Conservation (phyloP, 164 flowering plant species). For the Vitis labrusca region DNA sequence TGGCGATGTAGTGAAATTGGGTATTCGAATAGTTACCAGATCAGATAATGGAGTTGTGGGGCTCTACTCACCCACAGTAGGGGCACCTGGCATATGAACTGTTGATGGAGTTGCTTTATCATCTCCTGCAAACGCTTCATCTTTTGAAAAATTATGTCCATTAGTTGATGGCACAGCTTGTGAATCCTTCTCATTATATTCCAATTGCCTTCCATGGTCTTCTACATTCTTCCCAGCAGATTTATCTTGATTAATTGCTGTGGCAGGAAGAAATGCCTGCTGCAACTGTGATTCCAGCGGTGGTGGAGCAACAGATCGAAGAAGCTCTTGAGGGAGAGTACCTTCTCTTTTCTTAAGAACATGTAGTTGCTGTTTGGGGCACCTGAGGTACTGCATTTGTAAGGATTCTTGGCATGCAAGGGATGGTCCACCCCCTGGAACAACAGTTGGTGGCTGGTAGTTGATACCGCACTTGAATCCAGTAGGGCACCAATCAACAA, state of each 20-base stretch:
- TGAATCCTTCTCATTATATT: slow-evolving; percentile 52
- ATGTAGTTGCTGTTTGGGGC: no score
- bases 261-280: slow-evolving; percentile 48
- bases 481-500: slow-evolving; percentile 67
- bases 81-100: slow-evolving; percentile 31
- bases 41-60: no score
- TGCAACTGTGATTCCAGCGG: slow-evolving; percentile 74
- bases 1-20: no score
- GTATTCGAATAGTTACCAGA: no score
- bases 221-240: slow-evolving; percentile 49
- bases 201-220: slow-evolving; percentile 44
- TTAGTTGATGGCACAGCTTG: slow-evolving; percentile 31
- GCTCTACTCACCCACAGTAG: slow-evolving; percentile 10
- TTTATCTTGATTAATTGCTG: slow-evolving; percentile 44
- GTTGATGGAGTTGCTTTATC: slow-evolving; percentile 42
- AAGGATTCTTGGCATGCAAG: no score
- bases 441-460: slow-evolving; percentile 68
- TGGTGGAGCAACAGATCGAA: slow-evolving; percentile 84
- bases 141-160: slow-evolving; percentile 38
- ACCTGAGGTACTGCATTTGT: no score
- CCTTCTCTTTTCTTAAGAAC: slow-evolving; percentile 78
- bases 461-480: slow-evolving; percentile 67
- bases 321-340: slow-evolving; percentile 86
- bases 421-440: slow-evolving; percentile 42
- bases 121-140: slow-evolving; percentile 47